Conservation (phyloP, 352 stramenopile species). For the Globisporangium solare region DNA sequence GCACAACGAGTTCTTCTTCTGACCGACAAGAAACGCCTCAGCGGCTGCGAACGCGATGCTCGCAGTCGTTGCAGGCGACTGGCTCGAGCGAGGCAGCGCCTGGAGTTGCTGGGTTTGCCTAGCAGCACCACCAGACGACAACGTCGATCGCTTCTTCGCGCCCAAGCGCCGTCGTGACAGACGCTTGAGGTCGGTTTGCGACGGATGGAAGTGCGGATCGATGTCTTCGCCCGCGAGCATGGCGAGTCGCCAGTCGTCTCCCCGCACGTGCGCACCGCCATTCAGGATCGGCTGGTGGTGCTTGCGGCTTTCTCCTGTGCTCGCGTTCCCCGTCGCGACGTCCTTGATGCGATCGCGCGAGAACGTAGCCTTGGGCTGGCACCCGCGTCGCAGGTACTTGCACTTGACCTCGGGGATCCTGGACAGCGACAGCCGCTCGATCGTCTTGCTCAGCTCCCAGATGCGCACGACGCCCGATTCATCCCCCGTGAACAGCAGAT, state of each 20-base stretch:
- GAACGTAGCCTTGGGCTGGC: conserved; percentile 62
- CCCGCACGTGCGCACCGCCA: neutral
- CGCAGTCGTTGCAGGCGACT: conserved; percentile 19
- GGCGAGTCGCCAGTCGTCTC: conserved; percentile 24
- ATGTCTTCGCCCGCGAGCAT: conserved; percentile 32
- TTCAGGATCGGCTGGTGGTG: conserved; percentile 18
- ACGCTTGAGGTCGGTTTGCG: conserved; percentile 36
- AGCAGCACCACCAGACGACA: neutral
- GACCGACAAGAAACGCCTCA: conserved; percentile 30
- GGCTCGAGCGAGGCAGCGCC: conserved; percentile 13
- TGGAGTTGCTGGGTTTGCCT: neutral
- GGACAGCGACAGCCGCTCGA: conserved; percentile 36
- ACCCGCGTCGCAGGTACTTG: conserved; percentile 54
- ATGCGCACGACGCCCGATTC: conserved; percentile 41
- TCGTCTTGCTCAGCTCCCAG: conserved; percentile 49
- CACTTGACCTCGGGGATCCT: conserved; percentile 62
- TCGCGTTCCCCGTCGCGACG: conserved; percentile 2
- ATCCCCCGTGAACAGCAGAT: conserved; percentile 59
- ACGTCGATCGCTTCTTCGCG: conserved; percentile 19
- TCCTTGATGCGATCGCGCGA: conserved; percentile 52
- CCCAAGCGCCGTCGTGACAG: conserved; percentile 29
- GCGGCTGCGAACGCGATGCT: conserved; percentile 35
- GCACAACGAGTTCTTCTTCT: conserved; percentile 11
- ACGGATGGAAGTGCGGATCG: conserved; percentile 29
- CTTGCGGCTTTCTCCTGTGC: conserved; percentile 12